A percentile compares a stretch with the other conserved stretches of the same genome.
Evolutionary conservation across 2,329 filamentous ascomycete genomes (phyloP).

Genomic region (Stagonosporopsis chrysanthemi): DNA sequence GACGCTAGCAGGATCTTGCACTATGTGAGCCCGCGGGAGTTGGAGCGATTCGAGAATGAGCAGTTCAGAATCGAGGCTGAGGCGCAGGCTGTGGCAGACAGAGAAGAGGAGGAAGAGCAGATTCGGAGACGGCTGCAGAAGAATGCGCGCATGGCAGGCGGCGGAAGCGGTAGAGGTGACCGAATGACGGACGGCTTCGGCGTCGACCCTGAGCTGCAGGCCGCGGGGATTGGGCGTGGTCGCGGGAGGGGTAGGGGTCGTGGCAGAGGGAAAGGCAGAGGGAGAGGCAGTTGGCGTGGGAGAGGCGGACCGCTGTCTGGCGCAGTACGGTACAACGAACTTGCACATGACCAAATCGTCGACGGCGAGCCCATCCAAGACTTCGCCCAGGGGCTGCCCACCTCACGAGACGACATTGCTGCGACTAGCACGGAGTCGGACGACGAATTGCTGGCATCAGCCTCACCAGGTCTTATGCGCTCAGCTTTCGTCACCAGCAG

Average conservation of each 20-base stretch:
- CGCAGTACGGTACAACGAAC: background rate
- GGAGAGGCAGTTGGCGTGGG: conserved; percentile 24
- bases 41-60: conserved; percentile 45
- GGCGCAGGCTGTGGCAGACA: conserved; percentile 31
- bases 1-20: conserved; percentile 40
- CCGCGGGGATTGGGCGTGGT: conserved; percentile 3
- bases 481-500: conserved; percentile 45
- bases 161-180: conserved; percentile 17
- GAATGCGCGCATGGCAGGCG: conserved; percentile 28
- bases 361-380: conserved; percentile 3
- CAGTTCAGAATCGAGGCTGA: conserved; percentile 40
- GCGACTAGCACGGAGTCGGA: conserved; percentile 24
- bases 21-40: conserved; percentile 40
- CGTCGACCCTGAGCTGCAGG: conserved; percentile 13
- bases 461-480: conserved; percentile 35
- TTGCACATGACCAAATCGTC: conserved; percentile 5
- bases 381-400: background rate
- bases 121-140: conserved; percentile 28
- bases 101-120: conserved; percentile 33
- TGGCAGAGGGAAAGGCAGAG: conserved; percentile 26
- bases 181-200: conserved; percentile 21
- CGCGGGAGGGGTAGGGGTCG: conserved; percentile 21
- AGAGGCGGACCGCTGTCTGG: background rate
- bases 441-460: conserved; percentile 1
- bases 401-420: background rate